phyloP scores from a whole-genome alignment of 352 stramenopile species.

The Phytophthora cactorum region DNA sequence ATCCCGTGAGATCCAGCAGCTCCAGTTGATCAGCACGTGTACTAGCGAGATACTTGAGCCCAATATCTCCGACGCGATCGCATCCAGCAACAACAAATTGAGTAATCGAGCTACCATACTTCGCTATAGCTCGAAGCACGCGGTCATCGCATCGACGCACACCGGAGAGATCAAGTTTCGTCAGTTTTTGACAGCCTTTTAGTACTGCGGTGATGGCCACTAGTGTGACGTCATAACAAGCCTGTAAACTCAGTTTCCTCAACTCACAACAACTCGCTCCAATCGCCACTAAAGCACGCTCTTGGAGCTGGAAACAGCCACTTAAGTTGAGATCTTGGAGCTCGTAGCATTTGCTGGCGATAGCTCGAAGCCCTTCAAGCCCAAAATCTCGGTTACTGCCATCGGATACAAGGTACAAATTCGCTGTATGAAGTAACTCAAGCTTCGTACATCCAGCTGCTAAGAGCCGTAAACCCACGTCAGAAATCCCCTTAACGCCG shows the following conservation, averaged over 20 bases:
- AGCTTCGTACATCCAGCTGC: conserved; percentile 85
- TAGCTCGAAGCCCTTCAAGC: conserved; percentile 90
- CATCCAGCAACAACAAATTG: conserved; percentile 72
- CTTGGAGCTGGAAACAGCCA: conserved; percentile 86
- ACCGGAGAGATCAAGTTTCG: conserved; percentile 59
- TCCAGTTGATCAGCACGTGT: conserved; percentile 64
- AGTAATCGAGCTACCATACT: conserved; percentile 36
- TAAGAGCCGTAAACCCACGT: conserved; percentile 87
- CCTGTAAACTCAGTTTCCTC: conserved; percentile 74
- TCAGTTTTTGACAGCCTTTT: conserved; percentile 53
- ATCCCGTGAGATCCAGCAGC: conserved; percentile 66
- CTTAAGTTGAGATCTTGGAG: conserved; percentile 64
- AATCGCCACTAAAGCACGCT: conserved; percentile 84
- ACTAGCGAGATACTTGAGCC: conserved; percentile 52
- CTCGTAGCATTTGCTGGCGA: conserved; percentile 64
- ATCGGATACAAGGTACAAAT: conserved; percentile 93
- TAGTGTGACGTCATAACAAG: conserved; percentile 85
- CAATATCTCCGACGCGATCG: conserved; percentile 64
- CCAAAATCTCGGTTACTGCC: conserved; percentile 93
- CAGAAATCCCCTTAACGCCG: conserved; percentile 78
- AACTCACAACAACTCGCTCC: conserved; percentile 59
- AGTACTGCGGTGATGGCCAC: conserved; percentile 68
- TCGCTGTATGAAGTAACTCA: conserved; percentile 69
- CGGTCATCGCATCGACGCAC: conserved; percentile 67
- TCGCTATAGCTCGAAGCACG: conserved; percentile 57